A percentile compares a stretch with the other conserved stretches of the same genome.
These are phyloP conservation scores for Parmales sp. DNA, from an alignment of 108 stramenopile species.

Conservation along the genomic window DNA sequence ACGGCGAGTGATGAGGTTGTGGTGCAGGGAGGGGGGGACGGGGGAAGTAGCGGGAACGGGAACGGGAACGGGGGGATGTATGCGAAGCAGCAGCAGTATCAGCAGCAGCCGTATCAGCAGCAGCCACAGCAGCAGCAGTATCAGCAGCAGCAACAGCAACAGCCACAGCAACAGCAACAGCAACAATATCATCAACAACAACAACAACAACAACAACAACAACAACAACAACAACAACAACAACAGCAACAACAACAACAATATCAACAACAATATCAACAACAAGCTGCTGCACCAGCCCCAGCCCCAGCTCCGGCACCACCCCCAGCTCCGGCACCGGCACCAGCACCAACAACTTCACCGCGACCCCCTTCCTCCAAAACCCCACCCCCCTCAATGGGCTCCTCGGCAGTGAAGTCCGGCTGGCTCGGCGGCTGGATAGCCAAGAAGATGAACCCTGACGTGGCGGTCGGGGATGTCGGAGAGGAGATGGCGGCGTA, in stretches of 20 bases:
- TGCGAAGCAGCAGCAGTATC: not conserved
- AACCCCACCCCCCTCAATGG: not conserved
- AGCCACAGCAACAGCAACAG: not conserved
- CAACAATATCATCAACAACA: not conserved
- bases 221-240: not conserved
- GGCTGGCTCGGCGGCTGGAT: conserved; percentile 29
- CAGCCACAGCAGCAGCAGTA: not conserved
- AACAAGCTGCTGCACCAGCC: not conserved
- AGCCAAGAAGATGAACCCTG: conserved; percentile 59
- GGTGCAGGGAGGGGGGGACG: not conserved
- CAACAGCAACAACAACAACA: not conserved
- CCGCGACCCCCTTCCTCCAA: not conserved
- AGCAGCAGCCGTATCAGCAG: conserved; percentile 1
- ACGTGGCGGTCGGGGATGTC: conserved; percentile 52
- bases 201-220: not conserved
- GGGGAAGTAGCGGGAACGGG: not conserved
- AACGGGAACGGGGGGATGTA: not conserved
- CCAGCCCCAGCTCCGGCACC: not conserved
- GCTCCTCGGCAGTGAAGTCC: not conserved
- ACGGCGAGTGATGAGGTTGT: not conserved
- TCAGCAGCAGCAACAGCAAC: not conserved
- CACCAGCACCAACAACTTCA: not conserved
- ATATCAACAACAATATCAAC: not conserved
- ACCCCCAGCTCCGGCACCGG: not conserved
- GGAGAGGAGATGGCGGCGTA: conserved; percentile 68